Evolutionary conservation across 257 asterid genomes (phyloP).

Genomic region (Scutellaria minor): DNA sequence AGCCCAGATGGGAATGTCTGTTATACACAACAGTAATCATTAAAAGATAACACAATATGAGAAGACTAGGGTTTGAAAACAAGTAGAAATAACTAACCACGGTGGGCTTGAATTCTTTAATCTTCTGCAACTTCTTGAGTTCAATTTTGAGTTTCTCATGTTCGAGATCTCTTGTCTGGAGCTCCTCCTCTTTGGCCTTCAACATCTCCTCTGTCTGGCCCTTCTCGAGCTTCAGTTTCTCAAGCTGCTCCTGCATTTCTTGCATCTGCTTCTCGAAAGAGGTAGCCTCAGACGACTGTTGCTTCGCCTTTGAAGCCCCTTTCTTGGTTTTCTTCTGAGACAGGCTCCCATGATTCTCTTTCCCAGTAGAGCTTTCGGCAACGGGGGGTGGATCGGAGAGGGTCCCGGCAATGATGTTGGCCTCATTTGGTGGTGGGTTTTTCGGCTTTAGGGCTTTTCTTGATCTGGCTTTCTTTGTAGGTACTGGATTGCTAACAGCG

Average conservation of each 20-base stretch:
- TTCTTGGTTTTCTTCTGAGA: constrained; percentile 61
- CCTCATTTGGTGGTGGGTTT: constrained; percentile 52
- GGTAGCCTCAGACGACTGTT: constrained; percentile 38
- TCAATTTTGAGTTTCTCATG: constrained; percentile 75
- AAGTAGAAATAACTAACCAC: constrained; percentile 46
- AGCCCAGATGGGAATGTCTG: constrained; percentile 62
- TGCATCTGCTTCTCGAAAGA: constrained; percentile 72
- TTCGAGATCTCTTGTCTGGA: constrained; percentile 59
- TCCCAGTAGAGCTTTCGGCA: constrained; percentile 45
- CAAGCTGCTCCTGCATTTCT: constrained; percentile 83
- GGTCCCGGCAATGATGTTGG: constrained; percentile 67
- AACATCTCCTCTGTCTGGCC: constrained; percentile 75
- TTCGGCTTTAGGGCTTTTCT: constrained; percentile 59
- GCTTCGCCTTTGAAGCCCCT: constrained; percentile 60
- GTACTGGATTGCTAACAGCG: constrained; percentile 40
- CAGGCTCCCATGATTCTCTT: constrained; percentile 65
- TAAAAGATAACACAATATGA: not conserved
- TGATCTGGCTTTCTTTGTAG: constrained; percentile 55
- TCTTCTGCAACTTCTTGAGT: constrained; percentile 83
- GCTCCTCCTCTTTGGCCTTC: constrained; percentile 62
- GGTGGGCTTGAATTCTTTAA: constrained; percentile 84
- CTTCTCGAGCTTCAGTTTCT: constrained; percentile 71
- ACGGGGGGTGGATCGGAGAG: constrained; percentile 42
- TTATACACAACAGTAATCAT: not conserved
- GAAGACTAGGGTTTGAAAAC: not conserved